Base-by-base conservation (phyloP, 225 moss, liverwort and hornwort species). In the Ulota crispa region DNA sequence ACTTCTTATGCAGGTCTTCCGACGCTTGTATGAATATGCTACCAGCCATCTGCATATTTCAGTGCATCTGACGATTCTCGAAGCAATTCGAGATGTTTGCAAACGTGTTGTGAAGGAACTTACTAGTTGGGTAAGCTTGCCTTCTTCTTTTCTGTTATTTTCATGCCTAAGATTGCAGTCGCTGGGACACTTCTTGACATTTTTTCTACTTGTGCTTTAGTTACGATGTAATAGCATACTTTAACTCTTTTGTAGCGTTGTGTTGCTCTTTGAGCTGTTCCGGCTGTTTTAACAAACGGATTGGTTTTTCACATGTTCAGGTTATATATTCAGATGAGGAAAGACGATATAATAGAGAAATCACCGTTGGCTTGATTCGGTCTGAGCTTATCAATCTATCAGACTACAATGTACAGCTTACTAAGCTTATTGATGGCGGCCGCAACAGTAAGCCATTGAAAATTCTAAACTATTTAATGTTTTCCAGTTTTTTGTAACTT, bases 21-120 rank as follows among this genome's bases (percentile, higher is more conserved):
- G 93, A 93, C 98, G 93, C 23, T 83, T 98, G 81, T 95, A 94
- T 85, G 98, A 95, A 75, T 85, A 94, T 70, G 84, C 93, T 73
- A 78, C 92, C 53, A 98, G 92, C 82, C 91, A 89, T 78, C 82
- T 95, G 79, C 90, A 98, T 85, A 89, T 94, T 43, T 92, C 94
- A 75, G 93, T 90, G 78, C 93, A 98, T 87, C 81, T 98, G 80
- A 88, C 91, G 67, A 91, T 95, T 62, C 91, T 98, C 66, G 98
- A 98, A 88, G 91, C 98, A 59, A 95, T 98, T 77, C 89, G 98
- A 83, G 98, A 98, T 88, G 98, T 98, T 76, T 98, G 94, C 93
- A 95, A 95, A 84, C 94, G 94, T 80, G 93, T 98, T 47, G 95
- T 95, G 31, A 98, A 98, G 83, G 98, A 98, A 85, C 87, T 98